Evolutionary conservation across 129 eudicot species (phyloP).

Genomic region (Rutidosis leptorrhynchoides): DNA sequence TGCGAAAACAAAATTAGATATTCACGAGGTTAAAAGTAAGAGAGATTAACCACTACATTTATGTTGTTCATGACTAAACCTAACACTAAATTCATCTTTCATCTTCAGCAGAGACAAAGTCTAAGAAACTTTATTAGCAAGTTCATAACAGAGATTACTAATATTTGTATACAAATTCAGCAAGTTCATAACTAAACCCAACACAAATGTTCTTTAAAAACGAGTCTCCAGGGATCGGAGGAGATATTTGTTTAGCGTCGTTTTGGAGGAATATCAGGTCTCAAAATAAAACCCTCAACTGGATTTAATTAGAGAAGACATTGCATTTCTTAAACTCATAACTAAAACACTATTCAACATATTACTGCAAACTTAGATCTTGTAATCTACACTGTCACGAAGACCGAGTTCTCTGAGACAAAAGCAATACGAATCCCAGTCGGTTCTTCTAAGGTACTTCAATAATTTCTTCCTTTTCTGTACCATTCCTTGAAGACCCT

Average conservation of each 20-base stretch:
- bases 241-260: not conserved
- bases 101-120: not conserved
- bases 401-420: no score
- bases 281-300: not conserved
- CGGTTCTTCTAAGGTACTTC: conserved; percentile 81
- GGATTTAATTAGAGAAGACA: not conserved
- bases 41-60: not conserved
- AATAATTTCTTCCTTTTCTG: conserved; percentile 74
- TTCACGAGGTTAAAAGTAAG: no score
- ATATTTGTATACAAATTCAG: not conserved
- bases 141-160: not conserved
- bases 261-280: not conserved
- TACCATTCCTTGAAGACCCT: conserved; percentile 85
- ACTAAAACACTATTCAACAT: not conserved
- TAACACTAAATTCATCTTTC: not conserved
- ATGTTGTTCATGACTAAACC: no score
- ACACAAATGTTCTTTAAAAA: not conserved
- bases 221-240: conserved; percentile 1
- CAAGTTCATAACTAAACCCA: not conserved
- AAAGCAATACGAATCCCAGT: conserved; percentile 63
- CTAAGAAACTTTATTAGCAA: not conserved
- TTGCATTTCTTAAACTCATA: not conserved
- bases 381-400: no score
- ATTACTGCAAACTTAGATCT: no score
- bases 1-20: no score